phyloP scores from a whole-genome alignment of 306 rosid genomes.

The Acmispon strigosus region DNA sequence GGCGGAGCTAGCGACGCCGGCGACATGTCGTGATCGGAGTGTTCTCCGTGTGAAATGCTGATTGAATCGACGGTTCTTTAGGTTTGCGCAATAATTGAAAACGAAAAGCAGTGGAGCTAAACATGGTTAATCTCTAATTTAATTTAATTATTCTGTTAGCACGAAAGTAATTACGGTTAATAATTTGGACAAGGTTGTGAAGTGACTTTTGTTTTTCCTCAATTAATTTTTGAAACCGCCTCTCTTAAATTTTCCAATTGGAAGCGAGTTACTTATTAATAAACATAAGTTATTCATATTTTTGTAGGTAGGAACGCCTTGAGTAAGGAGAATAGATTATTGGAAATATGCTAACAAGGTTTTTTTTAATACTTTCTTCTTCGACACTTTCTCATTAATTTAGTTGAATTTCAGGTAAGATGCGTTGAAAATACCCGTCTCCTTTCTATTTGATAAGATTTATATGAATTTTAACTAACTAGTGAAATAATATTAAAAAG shows the following conservation, averaged over 20 bases:
- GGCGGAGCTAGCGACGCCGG: slow-evolving; percentile 23
- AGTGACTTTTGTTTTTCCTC: neutral
- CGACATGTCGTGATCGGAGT: slow-evolving; percentile 35
- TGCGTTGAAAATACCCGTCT: too few species aligned
- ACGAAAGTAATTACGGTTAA: neutral
- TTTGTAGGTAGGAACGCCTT: too few species aligned
- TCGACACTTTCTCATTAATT: too few species aligned
- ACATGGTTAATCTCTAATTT: neutral
- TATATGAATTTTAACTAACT: too few species aligned
- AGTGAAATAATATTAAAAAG: too few species aligned
- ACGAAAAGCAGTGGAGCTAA: neutral
- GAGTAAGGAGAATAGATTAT: too few species aligned
- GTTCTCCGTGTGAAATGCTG: neutral
- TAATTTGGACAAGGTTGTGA: neutral
- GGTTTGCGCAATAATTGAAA: slow-evolving; percentile 17
- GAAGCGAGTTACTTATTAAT: too few species aligned
- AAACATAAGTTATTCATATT: too few species aligned
- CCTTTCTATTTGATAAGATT: too few species aligned
- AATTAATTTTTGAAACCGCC: slow-evolving; percentile 20
- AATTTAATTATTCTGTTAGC: neutral
- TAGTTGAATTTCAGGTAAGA: too few species aligned
- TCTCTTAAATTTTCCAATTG: slow-evolving; percentile 7
- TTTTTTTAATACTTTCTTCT: too few species aligned
- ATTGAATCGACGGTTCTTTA: neutral
- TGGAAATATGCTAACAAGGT: too few species aligned